These are phyloP conservation scores for Brasenia schreberi DNA, from an alignment of 164 flowering plant genomes.

Conservation along the genomic window DNA sequence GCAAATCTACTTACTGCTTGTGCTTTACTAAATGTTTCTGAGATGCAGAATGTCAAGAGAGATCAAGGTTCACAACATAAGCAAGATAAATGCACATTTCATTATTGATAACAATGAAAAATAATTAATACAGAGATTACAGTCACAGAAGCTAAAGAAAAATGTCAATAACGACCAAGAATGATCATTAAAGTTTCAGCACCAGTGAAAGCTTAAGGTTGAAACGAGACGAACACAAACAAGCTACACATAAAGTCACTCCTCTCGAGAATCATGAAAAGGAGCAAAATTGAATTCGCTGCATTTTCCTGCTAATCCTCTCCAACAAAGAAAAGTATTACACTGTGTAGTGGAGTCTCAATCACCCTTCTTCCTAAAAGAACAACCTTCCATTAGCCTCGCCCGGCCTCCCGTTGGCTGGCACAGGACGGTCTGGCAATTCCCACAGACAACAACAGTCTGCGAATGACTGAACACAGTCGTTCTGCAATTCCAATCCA, in stretches of 20 bases:
- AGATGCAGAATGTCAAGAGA: no score
- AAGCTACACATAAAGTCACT: no score
- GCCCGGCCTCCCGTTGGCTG: constrained; percentile 46
- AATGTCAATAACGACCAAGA: not conserved
- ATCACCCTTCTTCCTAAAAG: constrained; percentile 42
- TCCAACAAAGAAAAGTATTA: not conserved
- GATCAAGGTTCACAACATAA: no score
- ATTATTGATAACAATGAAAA: no score
- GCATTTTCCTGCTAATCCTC: not conserved
- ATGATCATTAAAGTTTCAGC: not conserved
- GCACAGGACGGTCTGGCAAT: constrained; percentile 44
- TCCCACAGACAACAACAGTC: constrained; percentile 43
- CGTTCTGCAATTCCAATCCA: constrained; percentile 23
- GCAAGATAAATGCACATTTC: no score
- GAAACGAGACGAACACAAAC: no score
- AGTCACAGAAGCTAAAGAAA: no score
- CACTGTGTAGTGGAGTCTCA: constrained; percentile 3
- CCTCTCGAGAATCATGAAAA: no score
- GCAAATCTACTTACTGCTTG: no score
- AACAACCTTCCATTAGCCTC: constrained; percentile 41
- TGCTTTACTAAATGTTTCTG: no score
- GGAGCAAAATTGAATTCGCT: not conserved
- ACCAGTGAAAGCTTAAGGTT: not conserved
- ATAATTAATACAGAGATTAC: no score
- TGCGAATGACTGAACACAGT: constrained; percentile 52